A percentile compares a stretch with the other conserved stretches of the same genome.
phyloP scores from a whole-genome alignment of 139 green algal genomes.

The Picochlorum costavermella region DNA sequence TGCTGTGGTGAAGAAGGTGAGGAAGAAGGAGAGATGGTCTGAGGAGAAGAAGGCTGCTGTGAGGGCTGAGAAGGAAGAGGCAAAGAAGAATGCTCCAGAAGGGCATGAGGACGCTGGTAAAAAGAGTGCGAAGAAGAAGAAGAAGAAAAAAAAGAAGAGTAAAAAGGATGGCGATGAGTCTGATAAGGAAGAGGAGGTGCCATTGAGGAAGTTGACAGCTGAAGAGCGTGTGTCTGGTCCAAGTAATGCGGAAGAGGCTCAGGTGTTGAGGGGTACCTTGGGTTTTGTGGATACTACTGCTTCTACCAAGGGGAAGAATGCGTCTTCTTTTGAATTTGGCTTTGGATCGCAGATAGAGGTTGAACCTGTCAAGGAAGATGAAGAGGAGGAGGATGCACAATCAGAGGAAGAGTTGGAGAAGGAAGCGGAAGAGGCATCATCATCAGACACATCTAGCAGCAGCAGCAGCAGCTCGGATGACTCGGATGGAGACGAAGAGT shows the following conservation, averaged over 20 bases:
- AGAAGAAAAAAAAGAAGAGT: conserved; percentile 27
- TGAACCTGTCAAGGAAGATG: neutral
- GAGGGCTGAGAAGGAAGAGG: conserved; percentile 10
- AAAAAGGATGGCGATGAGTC: conserved; percentile 6
- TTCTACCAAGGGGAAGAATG: neutral
- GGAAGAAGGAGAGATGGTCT: conserved; percentile 27
- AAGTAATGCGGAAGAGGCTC: conserved; percentile 62
- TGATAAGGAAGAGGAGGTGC: neutral
- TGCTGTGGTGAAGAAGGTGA: conserved; percentile 7
- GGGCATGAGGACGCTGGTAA: neutral
- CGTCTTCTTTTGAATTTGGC: conserved; percentile 9
- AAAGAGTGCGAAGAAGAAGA: neutral
- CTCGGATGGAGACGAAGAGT: neutral
- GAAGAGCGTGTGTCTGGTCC: conserved; percentile 40
- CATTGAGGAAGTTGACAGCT: conserved; percentile 11
- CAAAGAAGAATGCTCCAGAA: neutral
- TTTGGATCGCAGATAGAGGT: neutral
- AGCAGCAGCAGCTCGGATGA: conserved; percentile 14
- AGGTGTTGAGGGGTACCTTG: conserved; percentile 40
- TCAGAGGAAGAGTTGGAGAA: neutral
- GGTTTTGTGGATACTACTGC: conserved; percentile 13
- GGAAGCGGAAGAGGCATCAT: neutral
- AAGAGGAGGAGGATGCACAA: neutral
- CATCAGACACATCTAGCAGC: neutral
- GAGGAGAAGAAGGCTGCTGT: conserved; percentile 28